phyloP scores from a whole-genome alignment of 371 early-diverging fungal genomes.

The Mycotypha africana region DNA sequence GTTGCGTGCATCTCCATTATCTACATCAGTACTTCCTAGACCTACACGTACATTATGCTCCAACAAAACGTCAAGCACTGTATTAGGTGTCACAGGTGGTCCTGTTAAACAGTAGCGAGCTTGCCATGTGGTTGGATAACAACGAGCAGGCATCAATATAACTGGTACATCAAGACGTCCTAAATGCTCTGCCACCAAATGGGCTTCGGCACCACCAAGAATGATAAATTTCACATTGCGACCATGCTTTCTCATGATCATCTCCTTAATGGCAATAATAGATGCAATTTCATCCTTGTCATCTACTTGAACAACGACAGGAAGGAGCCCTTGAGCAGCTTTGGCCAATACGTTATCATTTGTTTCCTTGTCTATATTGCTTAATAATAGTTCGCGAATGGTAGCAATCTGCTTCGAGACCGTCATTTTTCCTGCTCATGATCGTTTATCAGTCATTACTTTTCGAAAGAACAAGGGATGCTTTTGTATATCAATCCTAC shows the following conservation, averaged over 20 bases:
- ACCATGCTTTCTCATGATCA: slow-evolving; percentile 9
- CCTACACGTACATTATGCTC: slow-evolving; percentile 59
- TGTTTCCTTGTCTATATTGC: slow-evolving; percentile 20
- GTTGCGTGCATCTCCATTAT: slow-evolving; percentile 61
- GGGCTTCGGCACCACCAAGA: slow-evolving; percentile 71
- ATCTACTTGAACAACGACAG: slow-evolving; percentile 58
- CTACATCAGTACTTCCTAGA: slow-evolving; percentile 48
- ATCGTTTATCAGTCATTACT: no score
- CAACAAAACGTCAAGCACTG: slow-evolving; percentile 53
- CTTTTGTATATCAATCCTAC: no score
- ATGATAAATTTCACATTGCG: slow-evolving; percentile 41
- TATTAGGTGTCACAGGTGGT: slow-evolving; percentile 47
- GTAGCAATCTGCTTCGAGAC: slow-evolving; percentile 63
- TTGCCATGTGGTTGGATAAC: slow-evolving; percentile 61
- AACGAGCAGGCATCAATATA: slow-evolving; percentile 63
- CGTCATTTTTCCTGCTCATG: slow-evolving; percentile 23
- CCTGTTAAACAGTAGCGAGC: slow-evolving; percentile 57
- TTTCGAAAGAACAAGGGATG: no score
- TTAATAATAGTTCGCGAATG: slow-evolving; percentile 45
- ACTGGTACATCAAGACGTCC: slow-evolving; percentile 53
- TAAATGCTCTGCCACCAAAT: slow-evolving; percentile 59
- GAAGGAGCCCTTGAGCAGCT: slow-evolving; percentile 59
- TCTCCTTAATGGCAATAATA: slow-evolving; percentile 52
- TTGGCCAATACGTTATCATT: slow-evolving; percentile 30
- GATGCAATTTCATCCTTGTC: slow-evolving; percentile 68